A percentile compares a stretch with the other conserved stretches of the same genome.
Conservation (phyloP, 495 filamentous ascomycete genomes). For the Xylaria grammica region DNA sequence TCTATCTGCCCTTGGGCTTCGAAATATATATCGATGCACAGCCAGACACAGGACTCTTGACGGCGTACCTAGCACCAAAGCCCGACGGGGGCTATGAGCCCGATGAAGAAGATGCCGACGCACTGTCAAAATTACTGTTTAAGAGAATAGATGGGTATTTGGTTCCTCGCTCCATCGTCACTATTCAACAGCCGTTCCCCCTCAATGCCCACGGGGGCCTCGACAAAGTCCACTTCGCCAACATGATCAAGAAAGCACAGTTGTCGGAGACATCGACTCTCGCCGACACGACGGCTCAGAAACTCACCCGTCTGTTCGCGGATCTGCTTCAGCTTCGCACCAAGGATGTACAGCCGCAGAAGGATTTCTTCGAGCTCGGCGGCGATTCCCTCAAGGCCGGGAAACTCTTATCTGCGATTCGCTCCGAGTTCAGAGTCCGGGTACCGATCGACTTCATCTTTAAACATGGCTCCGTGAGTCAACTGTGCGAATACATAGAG, state of each 20-base stretch:
- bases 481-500: conserved; percentile 36
- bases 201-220: conserved; percentile 29
- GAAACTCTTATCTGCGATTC: conserved; percentile 44
- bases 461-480: conserved; percentile 37
- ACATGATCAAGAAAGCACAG: conserved; percentile 25
- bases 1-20: not conserved
- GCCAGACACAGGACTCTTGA: not conserved
- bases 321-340: conserved; percentile 31
- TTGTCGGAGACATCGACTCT: conserved; percentile 22
- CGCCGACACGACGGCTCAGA: conserved; percentile 29
- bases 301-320: conserved; percentile 41
- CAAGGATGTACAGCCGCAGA: conserved; percentile 32
- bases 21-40: not conserved
- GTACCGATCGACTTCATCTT: conserved; percentile 49
- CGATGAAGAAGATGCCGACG: conserved; percentile 3
- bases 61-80: not conserved
- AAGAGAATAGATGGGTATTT: conserved; percentile 35
- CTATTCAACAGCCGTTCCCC: conserved; percentile 36
- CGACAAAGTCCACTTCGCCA: conserved; percentile 34
- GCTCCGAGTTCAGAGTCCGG: conserved; percentile 41
- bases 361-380: conserved; percentile 52
- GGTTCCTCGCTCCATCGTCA: conserved; percentile 37
- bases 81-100: not conserved
- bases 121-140: conserved; percentile 5
- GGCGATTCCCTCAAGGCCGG: conserved; percentile 53